Evolutionary conservation across 768 basidiomycete species (phyloP).

Genomic region (Leccinum subgranulosum): DNA sequence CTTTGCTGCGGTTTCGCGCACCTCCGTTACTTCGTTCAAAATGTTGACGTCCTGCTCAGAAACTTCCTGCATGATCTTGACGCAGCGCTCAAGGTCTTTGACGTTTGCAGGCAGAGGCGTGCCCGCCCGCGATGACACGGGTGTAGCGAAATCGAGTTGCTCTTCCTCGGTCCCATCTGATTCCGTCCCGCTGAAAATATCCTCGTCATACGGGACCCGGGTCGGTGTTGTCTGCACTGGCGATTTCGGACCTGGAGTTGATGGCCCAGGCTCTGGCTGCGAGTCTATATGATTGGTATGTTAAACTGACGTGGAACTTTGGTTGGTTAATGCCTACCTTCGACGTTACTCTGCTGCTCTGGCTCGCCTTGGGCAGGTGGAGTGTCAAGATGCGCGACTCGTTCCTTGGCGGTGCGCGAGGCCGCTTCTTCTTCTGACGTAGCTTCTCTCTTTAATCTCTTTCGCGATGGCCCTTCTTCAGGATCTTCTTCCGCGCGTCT

Average conservation of each 20-base stretch:
- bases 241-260: neutral
- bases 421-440: neutral
- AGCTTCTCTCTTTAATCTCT: slow-evolving; percentile 8
- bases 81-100: slow-evolving; percentile 19
- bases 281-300: neutral
- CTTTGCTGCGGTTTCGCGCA: slow-evolving; percentile 17
- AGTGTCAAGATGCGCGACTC: neutral
- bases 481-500: slow-evolving; percentile 9
- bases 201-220: neutral
- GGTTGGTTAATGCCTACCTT: neutral
- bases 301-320: neutral
- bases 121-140: slow-evolving; percentile 21
- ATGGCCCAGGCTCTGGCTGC: slow-evolving; percentile 1
- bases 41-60: slow-evolving; percentile 15
- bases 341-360: neutral
- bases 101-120: slow-evolving; percentile 19
- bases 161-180: slow-evolving; percentile 24
- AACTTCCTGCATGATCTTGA: slow-evolving; percentile 27
- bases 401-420: neutral
- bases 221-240: neutral
- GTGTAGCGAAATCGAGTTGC: slow-evolving; percentile 18
- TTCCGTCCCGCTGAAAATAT: slow-evolving; percentile 19
- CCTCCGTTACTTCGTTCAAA: slow-evolving; percentile 5
- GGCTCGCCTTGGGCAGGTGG: neutral
- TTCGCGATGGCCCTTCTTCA: slow-evolving; percentile 14